A percentile compares a stretch with the other conserved stretches of the same genome.
Conservation (phyloP, 1,284 basidiomycete genomes). For the Butyriboletus appendiculatus region DNA sequence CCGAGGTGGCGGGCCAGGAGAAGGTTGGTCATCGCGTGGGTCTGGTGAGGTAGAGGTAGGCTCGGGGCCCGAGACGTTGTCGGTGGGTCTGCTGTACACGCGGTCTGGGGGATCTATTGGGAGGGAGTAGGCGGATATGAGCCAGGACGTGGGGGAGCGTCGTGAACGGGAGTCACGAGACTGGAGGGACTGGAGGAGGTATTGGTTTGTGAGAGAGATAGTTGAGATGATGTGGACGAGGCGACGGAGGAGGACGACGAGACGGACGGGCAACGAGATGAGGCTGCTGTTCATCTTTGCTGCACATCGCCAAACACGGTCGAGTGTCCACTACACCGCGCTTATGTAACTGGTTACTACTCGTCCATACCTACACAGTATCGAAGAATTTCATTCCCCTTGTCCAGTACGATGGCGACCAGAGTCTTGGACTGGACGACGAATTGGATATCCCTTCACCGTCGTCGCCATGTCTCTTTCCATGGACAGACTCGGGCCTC, state of each 20-base stretch:
- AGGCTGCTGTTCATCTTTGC: slow-evolving; percentile 38
- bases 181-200: slow-evolving; percentile 36
- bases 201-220: slow-evolving; percentile 66
- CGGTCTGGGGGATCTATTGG: too few species aligned
- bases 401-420: not conserved
- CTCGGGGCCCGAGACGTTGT: not conserved
- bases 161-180: not conserved
- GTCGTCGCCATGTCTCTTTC: not conserved
- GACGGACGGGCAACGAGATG: slow-evolving; percentile 58
- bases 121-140: slow-evolving; percentile 11
- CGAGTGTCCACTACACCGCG: not conserved
- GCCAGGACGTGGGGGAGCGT: slow-evolving; percentile 18
- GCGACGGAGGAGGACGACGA: slow-evolving; percentile 59
- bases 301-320: too few species aligned
- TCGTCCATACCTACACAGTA: not conserved
- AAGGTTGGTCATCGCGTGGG: not conserved
- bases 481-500: not conserved
- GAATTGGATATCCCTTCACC: not conserved
- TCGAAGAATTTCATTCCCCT: too few species aligned
- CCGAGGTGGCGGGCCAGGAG: slow-evolving; percentile 11
- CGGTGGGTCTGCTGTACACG: not conserved
- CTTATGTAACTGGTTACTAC: slow-evolving; percentile 18
- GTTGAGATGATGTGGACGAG: slow-evolving; percentile 67
- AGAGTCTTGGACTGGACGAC: not conserved
- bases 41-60: not conserved